phyloP scores from a whole-genome alignment of 2,329 filamentous ascomycete species.

The Talaromyces marneffei region DNA sequence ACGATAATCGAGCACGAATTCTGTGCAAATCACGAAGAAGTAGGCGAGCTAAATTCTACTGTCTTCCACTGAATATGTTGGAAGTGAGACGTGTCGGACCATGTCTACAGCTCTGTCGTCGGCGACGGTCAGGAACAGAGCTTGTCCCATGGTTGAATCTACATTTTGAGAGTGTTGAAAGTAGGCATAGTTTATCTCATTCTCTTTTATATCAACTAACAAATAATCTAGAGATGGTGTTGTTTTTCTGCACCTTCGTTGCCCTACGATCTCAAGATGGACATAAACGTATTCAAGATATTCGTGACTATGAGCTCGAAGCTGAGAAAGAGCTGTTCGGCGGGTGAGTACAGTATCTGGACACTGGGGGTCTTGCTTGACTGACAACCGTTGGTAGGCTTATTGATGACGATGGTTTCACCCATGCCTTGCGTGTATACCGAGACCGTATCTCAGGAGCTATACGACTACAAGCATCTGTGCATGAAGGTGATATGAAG shows the following conservation, averaged over 20 bases:
- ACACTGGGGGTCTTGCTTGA: background rate
- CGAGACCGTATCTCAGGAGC: conserved; percentile 47
- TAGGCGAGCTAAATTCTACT: conserved; percentile 40
- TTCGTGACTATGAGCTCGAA: conserved; percentile 47
- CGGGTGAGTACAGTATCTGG: conserved; percentile 35
- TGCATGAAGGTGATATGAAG: conserved; percentile 48
- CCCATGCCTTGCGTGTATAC: conserved; percentile 52
- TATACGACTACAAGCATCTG: conserved; percentile 53
- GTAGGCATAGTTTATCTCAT: conserved; percentile 28
- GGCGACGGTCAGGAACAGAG: conserved; percentile 31
- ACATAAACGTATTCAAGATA: conserved; percentile 31
- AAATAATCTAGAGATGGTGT: conserved; percentile 44
- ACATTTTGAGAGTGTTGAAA: conserved; percentile 51
- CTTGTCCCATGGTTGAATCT: conserved; percentile 50
- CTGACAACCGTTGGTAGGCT: conserved; percentile 30
- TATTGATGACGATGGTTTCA: conserved; percentile 48
- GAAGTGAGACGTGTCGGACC: conserved; percentile 34
- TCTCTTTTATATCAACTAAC: background rate
- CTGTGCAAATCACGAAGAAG: conserved; percentile 45
- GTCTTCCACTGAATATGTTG: conserved; percentile 46
- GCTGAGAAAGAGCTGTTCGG: conserved; percentile 46
- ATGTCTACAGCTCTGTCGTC: conserved; percentile 36
- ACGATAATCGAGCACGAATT: conserved; percentile 50
- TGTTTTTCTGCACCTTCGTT: conserved; percentile 53
- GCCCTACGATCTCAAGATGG: conserved; percentile 55